Evolutionary conservation across 1,284 basidiomycete genomes (phyloP).

Genomic region (Cryptococcus maquisensis): DNA sequence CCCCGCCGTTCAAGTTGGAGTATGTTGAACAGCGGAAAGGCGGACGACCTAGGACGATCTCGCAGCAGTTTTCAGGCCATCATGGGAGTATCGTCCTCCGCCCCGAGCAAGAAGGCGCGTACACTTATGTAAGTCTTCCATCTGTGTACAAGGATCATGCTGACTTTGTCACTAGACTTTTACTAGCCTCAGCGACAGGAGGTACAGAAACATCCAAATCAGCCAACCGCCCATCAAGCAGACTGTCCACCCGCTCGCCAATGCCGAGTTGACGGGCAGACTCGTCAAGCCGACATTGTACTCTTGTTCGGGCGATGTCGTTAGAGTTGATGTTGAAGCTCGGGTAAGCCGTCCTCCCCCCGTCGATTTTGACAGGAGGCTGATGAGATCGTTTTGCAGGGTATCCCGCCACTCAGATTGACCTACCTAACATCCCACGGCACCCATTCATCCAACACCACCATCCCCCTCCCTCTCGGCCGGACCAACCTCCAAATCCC

Average conservation of each 20-base stretch:
- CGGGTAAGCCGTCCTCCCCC: slow-evolving; percentile 56
- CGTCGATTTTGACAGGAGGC: background rate
- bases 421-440: slow-evolving; percentile 69
- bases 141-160: background rate
- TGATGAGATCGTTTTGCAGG: slow-evolving; percentile 49
- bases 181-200: slow-evolving; percentile 70
- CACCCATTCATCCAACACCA: slow-evolving; percentile 53
- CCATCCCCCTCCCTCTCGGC: slow-evolving; percentile 63
- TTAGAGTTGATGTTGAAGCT: slow-evolving; percentile 72
- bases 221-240: slow-evolving; percentile 72
- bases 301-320: slow-evolving; percentile 64
- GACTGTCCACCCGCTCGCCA: slow-evolving; percentile 79
- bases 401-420: slow-evolving; percentile 81
- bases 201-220: slow-evolving; percentile 70
- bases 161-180: slow-evolving; percentile 54
- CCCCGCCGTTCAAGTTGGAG: slow-evolving; percentile 79
- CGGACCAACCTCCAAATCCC: slow-evolving; percentile 29
- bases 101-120: slow-evolving; percentile 76
- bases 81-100: slow-evolving; percentile 80
- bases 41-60: slow-evolving; percentile 56
- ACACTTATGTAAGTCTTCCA: slow-evolving; percentile 58
- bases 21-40: slow-evolving; percentile 72
- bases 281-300: slow-evolving; percentile 49
- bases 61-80: slow-evolving; percentile 60
- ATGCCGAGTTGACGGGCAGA: slow-evolving; percentile 64